These are phyloP conservation scores for Spatholobus suberectus DNA, from an alignment of 306 rosid genomes.

Conservation along the genomic window DNA sequence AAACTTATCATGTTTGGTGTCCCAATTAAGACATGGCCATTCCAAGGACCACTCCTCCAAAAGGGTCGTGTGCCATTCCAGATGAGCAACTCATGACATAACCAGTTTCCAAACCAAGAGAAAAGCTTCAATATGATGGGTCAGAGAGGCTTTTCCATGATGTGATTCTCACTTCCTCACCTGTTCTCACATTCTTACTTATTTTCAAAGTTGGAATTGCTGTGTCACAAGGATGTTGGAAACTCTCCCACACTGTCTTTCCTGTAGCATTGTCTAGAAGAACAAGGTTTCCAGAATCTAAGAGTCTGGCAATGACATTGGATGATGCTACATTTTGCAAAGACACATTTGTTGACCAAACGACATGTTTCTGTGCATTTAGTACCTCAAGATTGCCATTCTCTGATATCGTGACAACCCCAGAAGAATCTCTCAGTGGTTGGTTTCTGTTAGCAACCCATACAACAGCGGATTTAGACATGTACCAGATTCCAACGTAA, in stretches of 20 bases:
- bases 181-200: conserved; percentile 5
- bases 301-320: background rate
- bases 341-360: background rate
- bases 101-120: background rate
- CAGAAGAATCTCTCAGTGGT: background rate
- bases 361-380: background rate
- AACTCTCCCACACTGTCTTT: background rate
- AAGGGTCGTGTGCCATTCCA: background rate
- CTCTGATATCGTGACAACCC: background rate
- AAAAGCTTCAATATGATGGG: conserved; percentile 7
- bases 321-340: background rate
- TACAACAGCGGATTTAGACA: background rate
- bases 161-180: conserved; percentile 2
- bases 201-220: background rate
- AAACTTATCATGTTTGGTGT: background rate
- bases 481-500: background rate
- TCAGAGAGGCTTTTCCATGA: conserved; percentile 12
- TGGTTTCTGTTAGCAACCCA: background rate
- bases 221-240: background rate
- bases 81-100: background rate
- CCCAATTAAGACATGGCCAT: background rate
- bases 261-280: background rate
- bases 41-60: conserved; percentile 12
- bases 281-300: background rate
- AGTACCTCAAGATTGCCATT: background rate